Base-by-base conservation (phyloP, 148 eudicot species). In the Vaccinium macrocarpon region DNA sequence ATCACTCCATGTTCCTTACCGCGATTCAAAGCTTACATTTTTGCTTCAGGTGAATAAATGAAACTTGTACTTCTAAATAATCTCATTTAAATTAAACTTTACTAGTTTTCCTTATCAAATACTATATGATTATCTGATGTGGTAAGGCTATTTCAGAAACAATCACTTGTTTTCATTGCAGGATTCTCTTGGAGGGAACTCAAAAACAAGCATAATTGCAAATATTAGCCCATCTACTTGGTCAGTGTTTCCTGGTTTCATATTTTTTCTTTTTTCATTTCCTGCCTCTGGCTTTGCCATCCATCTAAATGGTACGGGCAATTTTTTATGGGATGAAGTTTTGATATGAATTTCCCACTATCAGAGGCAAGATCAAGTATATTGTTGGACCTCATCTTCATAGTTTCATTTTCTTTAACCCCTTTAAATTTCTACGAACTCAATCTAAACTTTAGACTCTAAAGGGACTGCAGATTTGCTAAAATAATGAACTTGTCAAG, bases 181-280 rank as follows among this genome's bases (percentile, higher is more conserved):
- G 99, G 99, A 97, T 88, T 97, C 98, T 79, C 90, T 97, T 49
- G 99, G 99, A 87, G 99, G 99, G 82, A 97, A 97, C 89, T 92
- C 99, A 66, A 97, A 97, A 87, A 97, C 99, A 66, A 91, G 83
- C 32, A 97, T 97, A 77, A 97, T 97, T 86, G 99, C 99, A 82
- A 97, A 97, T 87, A 90, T 97, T 35, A 95, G 96, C 88, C 99
- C 99, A 19, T 91, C 99, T 59, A 90, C 32, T 76, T 90, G 99
- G 99, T 97, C n/a, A 87, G 97, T 87, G 51, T 35, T 83, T 85
- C 18, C 81, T 85, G 55, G 25, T 38, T 49, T 49, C 49, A 48
- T 42, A 84, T 64, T 55, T 57, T 52, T 81, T 84, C n/a, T 59
- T 83, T 46, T 8, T 10, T 57, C 46, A 42, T 59, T 71, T 29